Base-by-base conservation (phyloP, 306 rosid species). In the Pyrus bretschneideri region DNA sequence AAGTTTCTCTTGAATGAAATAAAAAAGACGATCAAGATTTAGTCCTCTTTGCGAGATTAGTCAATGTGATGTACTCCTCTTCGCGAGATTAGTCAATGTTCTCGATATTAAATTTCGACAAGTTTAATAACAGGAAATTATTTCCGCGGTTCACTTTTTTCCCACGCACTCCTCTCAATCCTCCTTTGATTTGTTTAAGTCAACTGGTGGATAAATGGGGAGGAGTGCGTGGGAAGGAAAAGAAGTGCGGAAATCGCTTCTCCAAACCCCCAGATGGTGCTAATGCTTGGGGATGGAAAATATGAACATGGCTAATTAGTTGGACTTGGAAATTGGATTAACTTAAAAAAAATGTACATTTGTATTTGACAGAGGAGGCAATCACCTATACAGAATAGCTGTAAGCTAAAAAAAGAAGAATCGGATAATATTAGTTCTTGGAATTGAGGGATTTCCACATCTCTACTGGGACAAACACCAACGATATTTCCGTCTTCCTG, bases 1-100 rank as follows among this genome's bases (percentile, higher is more conserved):
- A 88, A 72, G 97, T 93, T 79, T 84, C 91, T 72, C 76, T 93
- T 76, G 97, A 93, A 79, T 93, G 87, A 91, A 72, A 38, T 67
- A 6, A 70, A 30, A 4, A 40, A 15, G 19, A 25, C 29, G 46
- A 72, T 38, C 17, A 5, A 63, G 58, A 33, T 19, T 81, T 19
- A 31, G 52, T 77, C 64, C 77, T 18, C 54, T 22, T 23, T 23
- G 23, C 23, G 23, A 23, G 23, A 23, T 23, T 23, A 23, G 23
- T 23, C 23, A 23, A 23, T 23, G 23, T 23, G 23, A 0, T 23
- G 0, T 23, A 23, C 23, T 23, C 23, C 23, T 23, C 54, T 22
- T 35, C 1, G 60, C 64, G 70, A 61, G 69, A 61, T 44, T 44
- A 74, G 60, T 61, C 49, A 8, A 29, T 45, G 31, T 60, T 33